Conservation (phyloP, 257 asterid genomes). For the Solanum piurae region DNA sequence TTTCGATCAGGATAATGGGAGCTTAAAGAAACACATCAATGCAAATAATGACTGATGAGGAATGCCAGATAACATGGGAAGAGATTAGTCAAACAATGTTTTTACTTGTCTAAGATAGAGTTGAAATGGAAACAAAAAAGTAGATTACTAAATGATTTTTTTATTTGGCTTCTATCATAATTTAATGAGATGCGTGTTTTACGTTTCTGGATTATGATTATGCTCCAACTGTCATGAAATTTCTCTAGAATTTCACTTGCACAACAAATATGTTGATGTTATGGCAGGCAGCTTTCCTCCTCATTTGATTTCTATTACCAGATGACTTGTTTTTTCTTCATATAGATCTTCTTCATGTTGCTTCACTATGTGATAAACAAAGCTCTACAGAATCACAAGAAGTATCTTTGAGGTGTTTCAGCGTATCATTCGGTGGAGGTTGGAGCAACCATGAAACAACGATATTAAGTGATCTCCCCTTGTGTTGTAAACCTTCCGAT, state of each 20-base stretch:
- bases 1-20: background rate
- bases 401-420: constrained; percentile 44
- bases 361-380: constrained; percentile 30
- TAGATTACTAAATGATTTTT: background rate
- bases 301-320: background rate
- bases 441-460: constrained; percentile 19
- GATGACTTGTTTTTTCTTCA: constrained; percentile 3
- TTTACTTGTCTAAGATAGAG: background rate
- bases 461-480: constrained; percentile 53
- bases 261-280: background rate
- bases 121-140: background rate
- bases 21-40: background rate
- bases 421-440: constrained; percentile 43
- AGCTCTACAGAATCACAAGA: constrained; percentile 23
- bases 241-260: background rate
- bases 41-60: background rate
- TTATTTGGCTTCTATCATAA: background rate
- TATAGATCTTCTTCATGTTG: constrained; percentile 43
- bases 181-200: background rate
- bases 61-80: background rate
- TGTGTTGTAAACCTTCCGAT: constrained; percentile 33
- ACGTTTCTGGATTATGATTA: background rate
- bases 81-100: background rate
- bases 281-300: background rate
- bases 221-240: background rate